phyloP scores from a whole-genome alignment of 2,329 filamentous ascomycete species.

The Raffaelea arxii region DNA sequence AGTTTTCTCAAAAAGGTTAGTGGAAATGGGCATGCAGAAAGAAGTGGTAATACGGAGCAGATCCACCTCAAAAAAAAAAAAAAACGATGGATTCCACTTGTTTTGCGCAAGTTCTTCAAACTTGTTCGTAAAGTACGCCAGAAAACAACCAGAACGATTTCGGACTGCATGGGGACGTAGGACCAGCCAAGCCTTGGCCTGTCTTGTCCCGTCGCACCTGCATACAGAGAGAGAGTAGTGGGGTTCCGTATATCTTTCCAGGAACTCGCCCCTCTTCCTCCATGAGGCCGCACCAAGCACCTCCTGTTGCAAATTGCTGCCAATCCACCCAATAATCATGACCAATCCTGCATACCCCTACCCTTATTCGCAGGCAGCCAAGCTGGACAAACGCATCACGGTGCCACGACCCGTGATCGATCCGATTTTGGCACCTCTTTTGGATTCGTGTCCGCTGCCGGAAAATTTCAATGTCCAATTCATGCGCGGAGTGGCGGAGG shows the following conservation, averaged over 20 bases:
- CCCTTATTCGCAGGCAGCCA: not conserved
- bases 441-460: not conserved
- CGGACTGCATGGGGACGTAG: no score
- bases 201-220: no score
- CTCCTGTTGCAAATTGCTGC: no score
- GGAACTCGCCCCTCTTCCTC: no score
- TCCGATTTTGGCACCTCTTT: not conserved
- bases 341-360: not conserved
- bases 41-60: not conserved
- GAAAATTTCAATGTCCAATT: not conserved
- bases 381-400: conserved; percentile 1
- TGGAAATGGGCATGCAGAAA: not conserved
- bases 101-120: no score
- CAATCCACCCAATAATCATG: not conserved
- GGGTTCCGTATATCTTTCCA: no score
- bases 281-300: no score
- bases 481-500: not conserved
- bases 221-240: no score
- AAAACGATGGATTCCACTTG: not conserved
- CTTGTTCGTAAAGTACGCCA: no score
- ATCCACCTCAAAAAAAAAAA: not conserved
- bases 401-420: not conserved
- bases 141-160: no score
- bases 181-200: no score
- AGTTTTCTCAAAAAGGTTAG: no score